phyloP scores from a whole-genome alignment of 768 basidiomycete species.

The Tricholoma sp. region DNA sequence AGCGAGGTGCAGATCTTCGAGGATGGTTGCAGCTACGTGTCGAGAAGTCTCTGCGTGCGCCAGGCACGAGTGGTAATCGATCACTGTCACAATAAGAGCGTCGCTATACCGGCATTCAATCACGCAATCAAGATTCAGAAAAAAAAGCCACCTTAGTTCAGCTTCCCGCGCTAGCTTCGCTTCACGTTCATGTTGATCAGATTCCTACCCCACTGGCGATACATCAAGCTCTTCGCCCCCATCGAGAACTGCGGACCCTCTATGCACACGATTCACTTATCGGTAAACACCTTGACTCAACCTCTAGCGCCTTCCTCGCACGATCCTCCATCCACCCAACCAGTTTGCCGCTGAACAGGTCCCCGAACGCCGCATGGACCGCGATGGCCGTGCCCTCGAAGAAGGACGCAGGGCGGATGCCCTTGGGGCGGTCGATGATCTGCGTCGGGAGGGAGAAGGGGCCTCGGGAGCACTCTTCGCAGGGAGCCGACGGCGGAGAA shows the following conservation, averaged over 20 bases:
- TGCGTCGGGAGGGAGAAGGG: conserved; percentile 85
- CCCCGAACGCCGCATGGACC: conserved; percentile 91
- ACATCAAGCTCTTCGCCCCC: conserved; percentile 94
- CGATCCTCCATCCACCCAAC: conserved; percentile 59
- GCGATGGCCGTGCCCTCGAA: conserved; percentile 84
- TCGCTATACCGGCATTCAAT: conserved; percentile 50
- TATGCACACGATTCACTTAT: conserved; percentile 93
- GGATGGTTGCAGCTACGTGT: conserved; percentile 65
- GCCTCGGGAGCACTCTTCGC: conserved; percentile 87
- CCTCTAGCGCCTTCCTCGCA: conserved; percentile 59
- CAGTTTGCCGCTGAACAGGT: conserved; percentile 74
- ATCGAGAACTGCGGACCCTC: conserved; percentile 98
- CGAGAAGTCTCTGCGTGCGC: no score
- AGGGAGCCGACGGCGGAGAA: conserved; percentile 96
- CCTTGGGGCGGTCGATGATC: conserved; percentile 96
- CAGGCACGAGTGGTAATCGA: conserved; percentile 98
- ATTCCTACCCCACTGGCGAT: conserved; percentile 87
- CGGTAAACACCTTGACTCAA: conserved; percentile 70
- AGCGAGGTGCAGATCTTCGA: conserved; percentile 66
- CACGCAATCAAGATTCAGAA: not conserved
- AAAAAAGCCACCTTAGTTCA: conserved; percentile 65
- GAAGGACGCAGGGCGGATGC: conserved; percentile 82
- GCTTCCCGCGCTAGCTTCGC: conserved; percentile 96
- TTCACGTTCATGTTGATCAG: conserved; percentile 97
- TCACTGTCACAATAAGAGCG: conserved; percentile 83